A percentile compares a stretch with the other conserved stretches of the same genome.
Evolutionary conservation across 2,329 filamentous ascomycete species (phyloP).

Genomic region (Neofusicoccum cordaticola): DNA sequence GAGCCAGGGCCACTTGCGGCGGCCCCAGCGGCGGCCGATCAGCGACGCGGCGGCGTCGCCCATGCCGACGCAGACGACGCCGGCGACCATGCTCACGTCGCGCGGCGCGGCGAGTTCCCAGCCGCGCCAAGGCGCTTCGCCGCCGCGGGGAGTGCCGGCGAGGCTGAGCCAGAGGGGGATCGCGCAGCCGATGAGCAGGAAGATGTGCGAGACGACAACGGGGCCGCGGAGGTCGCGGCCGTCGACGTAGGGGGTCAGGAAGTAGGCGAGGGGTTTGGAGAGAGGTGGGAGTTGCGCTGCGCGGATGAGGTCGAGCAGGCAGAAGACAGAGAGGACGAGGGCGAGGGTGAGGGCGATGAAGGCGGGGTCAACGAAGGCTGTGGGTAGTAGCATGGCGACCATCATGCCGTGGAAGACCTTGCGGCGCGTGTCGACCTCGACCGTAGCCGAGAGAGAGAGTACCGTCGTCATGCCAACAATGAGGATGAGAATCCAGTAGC

Average conservation of each 20-base stretch:
- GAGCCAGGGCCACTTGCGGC: conserved; percentile 91
- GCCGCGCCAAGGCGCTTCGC: conserved; percentile 56
- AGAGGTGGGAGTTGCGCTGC: conserved; percentile 89
- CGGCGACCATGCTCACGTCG: conserved; percentile 86
- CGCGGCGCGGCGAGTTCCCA: conserved; percentile 68
- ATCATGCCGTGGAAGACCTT: conserved; percentile 99
- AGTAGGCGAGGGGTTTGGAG: conserved; percentile 78
- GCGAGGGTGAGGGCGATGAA: conserved; percentile 78
- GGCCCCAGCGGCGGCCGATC: conserved; percentile 81
- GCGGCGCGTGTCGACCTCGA: conserved; percentile 90
- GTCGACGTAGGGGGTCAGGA: conserved; percentile 91
- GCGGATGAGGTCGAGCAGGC: conserved; percentile 83
- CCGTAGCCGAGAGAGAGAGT: conserved; percentile 65
- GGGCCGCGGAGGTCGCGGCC: conserved; percentile 89
- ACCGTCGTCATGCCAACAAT: conserved; percentile 70
- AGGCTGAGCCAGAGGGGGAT: conserved; percentile 90
- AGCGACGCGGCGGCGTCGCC: conserved; percentile 92
- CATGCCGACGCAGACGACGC: conserved; percentile 90
- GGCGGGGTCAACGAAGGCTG: conserved; percentile 80
- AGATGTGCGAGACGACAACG: conserved; percentile 94
- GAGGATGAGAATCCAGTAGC: conserved; percentile 72
- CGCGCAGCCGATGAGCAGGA: conserved; percentile 89
- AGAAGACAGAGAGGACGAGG: conserved; percentile 76
- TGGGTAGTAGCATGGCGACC: conserved; percentile 90
- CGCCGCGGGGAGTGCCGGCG: conserved; percentile 62